Conservation (phyloP, 495 filamentous ascomycete genomes). For the Aspergillus incahuasiensis region DNA sequence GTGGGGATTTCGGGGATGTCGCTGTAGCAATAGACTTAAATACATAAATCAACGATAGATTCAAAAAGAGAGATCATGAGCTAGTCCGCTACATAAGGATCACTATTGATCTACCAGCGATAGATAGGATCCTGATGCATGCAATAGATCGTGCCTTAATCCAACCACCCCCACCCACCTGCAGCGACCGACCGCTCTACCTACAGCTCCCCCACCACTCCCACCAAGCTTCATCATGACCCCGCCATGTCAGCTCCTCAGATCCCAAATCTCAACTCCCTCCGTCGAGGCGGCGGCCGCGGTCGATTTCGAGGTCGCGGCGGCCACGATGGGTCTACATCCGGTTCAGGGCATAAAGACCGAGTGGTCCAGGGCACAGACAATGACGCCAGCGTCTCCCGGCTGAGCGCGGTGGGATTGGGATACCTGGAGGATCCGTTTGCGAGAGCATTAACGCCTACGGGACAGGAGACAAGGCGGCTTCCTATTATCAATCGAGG, state of each 20-base stretch:
- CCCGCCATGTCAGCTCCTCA: constrained; percentile 61
- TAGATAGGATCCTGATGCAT: neutral
- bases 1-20: neutral
- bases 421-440: constrained; percentile 84
- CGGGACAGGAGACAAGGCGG: constrained; percentile 45
- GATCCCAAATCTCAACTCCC: constrained; percentile 71
- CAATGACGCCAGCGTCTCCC: constrained; percentile 81
- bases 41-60: neutral
- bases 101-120: neutral
- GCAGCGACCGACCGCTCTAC: neutral
- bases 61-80: no score
- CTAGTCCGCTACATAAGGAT: no score
- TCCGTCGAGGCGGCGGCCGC: constrained; percentile 49
- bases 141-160: neutral
- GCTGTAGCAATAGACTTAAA: neutral
- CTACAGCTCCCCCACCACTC: neutral
- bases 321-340: constrained; percentile 25
- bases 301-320: constrained; percentile 43
- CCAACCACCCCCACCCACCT: neutral
- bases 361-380: constrained; percentile 81
- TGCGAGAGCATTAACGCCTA: constrained; percentile 59
- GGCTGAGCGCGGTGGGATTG: constrained; percentile 81
- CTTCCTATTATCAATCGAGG: constrained; percentile 93
- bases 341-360: constrained; percentile 35
- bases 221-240: constrained; percentile 11